These are phyloP conservation scores for Aspergillus melleus DNA, from an alignment of 2,329 filamentous ascomycete species.

Conservation along the genomic window DNA sequence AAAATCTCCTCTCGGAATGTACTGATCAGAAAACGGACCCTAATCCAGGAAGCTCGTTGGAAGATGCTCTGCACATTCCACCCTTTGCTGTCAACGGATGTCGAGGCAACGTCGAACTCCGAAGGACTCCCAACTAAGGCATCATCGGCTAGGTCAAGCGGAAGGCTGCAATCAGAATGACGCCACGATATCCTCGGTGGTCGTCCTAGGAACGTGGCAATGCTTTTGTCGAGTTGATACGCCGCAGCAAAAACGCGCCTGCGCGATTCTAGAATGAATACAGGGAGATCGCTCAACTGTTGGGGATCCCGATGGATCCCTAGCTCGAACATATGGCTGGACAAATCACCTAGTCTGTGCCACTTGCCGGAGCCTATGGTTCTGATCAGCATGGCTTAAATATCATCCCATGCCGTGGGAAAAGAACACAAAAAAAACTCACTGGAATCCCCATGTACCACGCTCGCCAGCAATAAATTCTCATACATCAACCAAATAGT, in stretches of 20 bases:
- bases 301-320: conserved; percentile 26
- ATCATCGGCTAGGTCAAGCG: conserved; percentile 27
- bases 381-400: conserved; percentile 1
- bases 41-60: conserved; percentile 25
- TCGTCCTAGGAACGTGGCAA: conserved; percentile 30
- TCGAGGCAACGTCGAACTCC: conserved; percentile 6
- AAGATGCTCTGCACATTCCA: conserved; percentile 20
- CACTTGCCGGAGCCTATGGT: conserved; percentile 23
- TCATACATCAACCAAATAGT: conserved; percentile 32
- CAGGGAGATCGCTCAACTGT: conserved; percentile 12
- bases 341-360: conserved; percentile 27
- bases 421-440: conserved; percentile 5
- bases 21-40: conserved; percentile 25
- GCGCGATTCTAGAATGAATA: conserved; percentile 25
- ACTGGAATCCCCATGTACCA: conserved; percentile 41
- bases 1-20: conserved; percentile 29
- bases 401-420: background rate
- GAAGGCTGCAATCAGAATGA: conserved; percentile 23
- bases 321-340: conserved; percentile 28
- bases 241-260: conserved; percentile 27
- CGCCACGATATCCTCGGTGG: conserved; percentile 26
- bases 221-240: conserved; percentile 30
- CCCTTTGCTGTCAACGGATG: conserved; percentile 17
- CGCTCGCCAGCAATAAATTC: conserved; percentile 36
- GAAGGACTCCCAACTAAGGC: conserved; percentile 9